Conservation (phyloP, 2,329 filamentous ascomycete species). For the Nigrospora oryzae region DNA sequence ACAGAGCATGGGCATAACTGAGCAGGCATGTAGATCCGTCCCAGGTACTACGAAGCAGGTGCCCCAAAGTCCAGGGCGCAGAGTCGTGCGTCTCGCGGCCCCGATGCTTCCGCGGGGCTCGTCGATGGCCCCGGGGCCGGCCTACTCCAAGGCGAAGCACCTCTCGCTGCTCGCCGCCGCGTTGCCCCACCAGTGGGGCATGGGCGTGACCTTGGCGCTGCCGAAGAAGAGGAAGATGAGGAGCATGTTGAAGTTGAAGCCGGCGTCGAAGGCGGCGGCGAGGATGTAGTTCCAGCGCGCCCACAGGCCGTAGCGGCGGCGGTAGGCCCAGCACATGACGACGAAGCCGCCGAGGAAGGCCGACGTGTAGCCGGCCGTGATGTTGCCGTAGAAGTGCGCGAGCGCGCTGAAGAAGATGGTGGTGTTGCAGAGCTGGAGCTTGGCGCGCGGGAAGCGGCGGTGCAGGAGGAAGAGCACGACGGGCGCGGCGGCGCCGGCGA, state of each 20-base stretch:
- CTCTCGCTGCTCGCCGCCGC: conserved; percentile 44
- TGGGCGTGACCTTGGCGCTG: conserved; percentile 43
- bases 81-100: too few species aligned
- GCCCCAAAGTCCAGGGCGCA: too few species aligned
- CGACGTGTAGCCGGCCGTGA: conserved; percentile 50
- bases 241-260: conserved; percentile 53
- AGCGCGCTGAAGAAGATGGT: conserved; percentile 53
- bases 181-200: conserved; percentile 60
- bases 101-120: too few species aligned
- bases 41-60: too few species aligned
- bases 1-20: too few species aligned
- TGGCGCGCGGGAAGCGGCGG: conserved; percentile 40
- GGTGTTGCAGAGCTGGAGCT: conserved; percentile 50
- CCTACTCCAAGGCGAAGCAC: conserved; percentile 41
- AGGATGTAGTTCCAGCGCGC: conserved; percentile 53
- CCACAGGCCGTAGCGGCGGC: conserved; percentile 48
- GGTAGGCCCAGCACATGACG: conserved; percentile 50
- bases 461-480: conserved; percentile 41
- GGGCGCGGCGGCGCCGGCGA: conserved; percentile 37
- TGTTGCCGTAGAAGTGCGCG: conserved; percentile 50
- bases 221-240: conserved; percentile 54
- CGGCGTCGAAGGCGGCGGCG: conserved; percentile 53
- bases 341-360: conserved; percentile 51
- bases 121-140: too few species aligned
- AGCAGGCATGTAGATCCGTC: neutral